phyloP scores from a whole-genome alignment of 2,329 filamentous ascomycete genomes.

The Verticillium alfalfae region DNA sequence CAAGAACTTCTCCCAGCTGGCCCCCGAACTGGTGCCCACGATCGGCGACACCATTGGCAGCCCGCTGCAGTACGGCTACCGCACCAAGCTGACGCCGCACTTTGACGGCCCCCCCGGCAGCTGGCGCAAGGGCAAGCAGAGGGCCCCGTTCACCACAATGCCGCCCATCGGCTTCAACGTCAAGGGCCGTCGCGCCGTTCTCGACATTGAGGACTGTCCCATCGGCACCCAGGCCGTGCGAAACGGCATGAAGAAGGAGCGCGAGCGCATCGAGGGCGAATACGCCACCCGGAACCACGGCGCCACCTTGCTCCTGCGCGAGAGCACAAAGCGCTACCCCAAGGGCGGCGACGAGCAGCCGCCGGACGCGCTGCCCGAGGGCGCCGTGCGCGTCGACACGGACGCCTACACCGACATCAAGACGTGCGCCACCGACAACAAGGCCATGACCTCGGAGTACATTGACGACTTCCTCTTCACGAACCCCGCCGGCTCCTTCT shows the following conservation, averaged over 20 bases:
- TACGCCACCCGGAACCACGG: slow-evolving; percentile 70
- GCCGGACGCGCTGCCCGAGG: slow-evolving; percentile 25
- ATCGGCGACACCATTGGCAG: slow-evolving; percentile 84
- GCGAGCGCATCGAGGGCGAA: slow-evolving; percentile 67
- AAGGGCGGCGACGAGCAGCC: slow-evolving; percentile 14
- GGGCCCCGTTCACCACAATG: slow-evolving; percentile 48
- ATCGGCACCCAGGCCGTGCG: slow-evolving; percentile 86
- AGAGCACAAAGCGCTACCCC: slow-evolving; percentile 67
- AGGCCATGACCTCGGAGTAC: slow-evolving; percentile 80
- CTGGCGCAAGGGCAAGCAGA: slow-evolving; percentile 42
- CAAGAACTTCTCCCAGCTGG: slow-evolving; percentile 80
- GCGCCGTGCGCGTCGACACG: slow-evolving; percentile 45
- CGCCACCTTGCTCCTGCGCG: slow-evolving; percentile 82
- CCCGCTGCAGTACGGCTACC: slow-evolving; percentile 86
- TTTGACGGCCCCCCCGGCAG: slow-evolving; percentile 72
- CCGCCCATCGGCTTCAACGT: slow-evolving; percentile 87
- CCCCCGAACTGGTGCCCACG: slow-evolving; percentile 66
- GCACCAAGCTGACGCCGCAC: slow-evolving; percentile 95
- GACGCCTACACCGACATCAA: slow-evolving; percentile 69
- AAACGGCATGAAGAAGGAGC: slow-evolving; percentile 71
- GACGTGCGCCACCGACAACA: slow-evolving; percentile 82
- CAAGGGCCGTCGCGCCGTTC: slow-evolving; percentile 72
- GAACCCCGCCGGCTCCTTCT: slow-evolving; percentile 91
- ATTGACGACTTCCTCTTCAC: slow-evolving; percentile 79
- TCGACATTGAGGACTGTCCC: slow-evolving; percentile 97